phyloP scores from a whole-genome alignment of 1,139 yeast genomes.

The Nadsonia starkeyi-henricii region DNA sequence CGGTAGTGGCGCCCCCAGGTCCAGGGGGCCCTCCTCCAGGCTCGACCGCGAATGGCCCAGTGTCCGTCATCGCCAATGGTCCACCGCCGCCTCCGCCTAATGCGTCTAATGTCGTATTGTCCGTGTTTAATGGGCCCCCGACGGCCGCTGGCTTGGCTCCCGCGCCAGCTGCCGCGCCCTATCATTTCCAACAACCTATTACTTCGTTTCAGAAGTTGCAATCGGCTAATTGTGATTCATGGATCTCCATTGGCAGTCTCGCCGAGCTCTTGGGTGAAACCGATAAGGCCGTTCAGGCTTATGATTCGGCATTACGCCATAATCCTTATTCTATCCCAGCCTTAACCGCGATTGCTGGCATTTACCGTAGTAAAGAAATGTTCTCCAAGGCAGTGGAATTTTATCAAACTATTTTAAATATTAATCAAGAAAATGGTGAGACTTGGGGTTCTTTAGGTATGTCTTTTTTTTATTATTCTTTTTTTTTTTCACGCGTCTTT shows the following conservation, averaged over 20 bases:
- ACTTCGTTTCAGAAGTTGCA: conserved; percentile 33
- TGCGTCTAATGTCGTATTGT: no score
- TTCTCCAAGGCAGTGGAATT: conserved; percentile 89
- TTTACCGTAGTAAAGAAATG: conserved; percentile 78
- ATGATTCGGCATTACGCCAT: conserved; percentile 80
- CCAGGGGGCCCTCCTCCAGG: background rate
- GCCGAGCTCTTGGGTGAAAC: conserved; percentile 85
- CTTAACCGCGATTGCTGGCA: conserved; percentile 71
- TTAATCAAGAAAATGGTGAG: conserved; percentile 83
- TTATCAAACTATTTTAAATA: conserved; percentile 71
- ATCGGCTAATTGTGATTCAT: conserved; percentile 65
- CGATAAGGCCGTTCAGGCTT: conserved; percentile 79
- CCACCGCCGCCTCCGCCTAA: background rate
- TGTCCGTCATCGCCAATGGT: background rate
- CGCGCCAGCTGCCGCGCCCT: background rate
- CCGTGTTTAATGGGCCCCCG: no score
- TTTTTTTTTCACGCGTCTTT: conserved; percentile 3
- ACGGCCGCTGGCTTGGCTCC: background rate
- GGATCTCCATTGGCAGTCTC: conserved; percentile 78
- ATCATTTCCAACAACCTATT: background rate
- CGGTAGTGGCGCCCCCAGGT: no score
- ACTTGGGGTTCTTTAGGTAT: conserved; percentile 73
- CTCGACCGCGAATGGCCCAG: background rate
- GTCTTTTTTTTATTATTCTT: conserved; percentile 1
- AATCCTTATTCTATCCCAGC: conserved; percentile 79